Evolutionary conservation across 1,284 basidiomycete genomes (phyloP), one percentile per base, ranked within the genome.

Genomic region (Ustilago hordei): DNA sequence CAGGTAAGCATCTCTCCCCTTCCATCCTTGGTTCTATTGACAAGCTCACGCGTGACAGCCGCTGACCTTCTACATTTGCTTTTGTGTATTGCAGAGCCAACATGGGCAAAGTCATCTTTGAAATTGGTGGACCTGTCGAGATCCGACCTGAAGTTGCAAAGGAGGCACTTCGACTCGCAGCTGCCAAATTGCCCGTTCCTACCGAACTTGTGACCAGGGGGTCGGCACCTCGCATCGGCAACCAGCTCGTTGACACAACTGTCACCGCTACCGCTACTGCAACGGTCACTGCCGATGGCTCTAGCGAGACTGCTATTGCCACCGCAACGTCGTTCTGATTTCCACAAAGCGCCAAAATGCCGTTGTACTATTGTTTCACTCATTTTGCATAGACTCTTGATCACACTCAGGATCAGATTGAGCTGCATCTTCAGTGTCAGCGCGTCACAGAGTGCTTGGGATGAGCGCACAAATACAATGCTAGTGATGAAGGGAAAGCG

Each of bases 111-210:
- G 95, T 98, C 8, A 90, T 99, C 28, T 94, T 99, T 78, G 97
- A 99, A 86, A 92, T 99, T 79, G 95, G 95, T 0, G 96, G 96
- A 6, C 90, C 90, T 5, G 82, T 85, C 13, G 93, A 93, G 11
- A 92, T 99, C 69, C 91, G 95, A 78, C 93, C 95, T 81, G 95
- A 98, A 86, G 90, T 98, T 56, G 96, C 97, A 23, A 91, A 93
- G 81, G 94, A 97, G 85, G 93, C 94, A 5, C 90, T 98, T 62
- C 92, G 93, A 58, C 91, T 95, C 70, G 96, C 95, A 7, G 90
- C 93, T n/a, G 91, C 91, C 64, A 97, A 97, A 86, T 89, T 99
- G 19, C 95, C 96, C 0, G 92, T 93, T 2, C 89, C 89, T 64
- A 95, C 93, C 86, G 95, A 98, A 86, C 96, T 98, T 87, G 92